Percentiles rank a stretch among this genome's conserved stretches.
phyloP scores from a whole-genome alignment of 2,329 filamentous ascomycete species.

The Scolecobasidium constrictum region DNA sequence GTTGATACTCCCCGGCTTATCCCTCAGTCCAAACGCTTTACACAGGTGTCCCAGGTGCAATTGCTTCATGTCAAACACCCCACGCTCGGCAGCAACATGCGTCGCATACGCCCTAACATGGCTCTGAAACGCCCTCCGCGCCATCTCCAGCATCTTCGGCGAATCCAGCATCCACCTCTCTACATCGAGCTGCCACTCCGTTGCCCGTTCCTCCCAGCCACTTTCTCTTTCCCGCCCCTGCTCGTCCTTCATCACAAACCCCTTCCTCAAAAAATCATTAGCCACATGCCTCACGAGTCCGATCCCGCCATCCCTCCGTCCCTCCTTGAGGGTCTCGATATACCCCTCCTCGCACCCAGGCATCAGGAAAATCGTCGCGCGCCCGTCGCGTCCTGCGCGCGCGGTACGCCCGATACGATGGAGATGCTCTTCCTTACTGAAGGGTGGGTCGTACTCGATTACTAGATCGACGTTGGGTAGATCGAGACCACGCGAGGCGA shows the following conservation, averaged over 20 bases:
- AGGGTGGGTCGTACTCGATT: slow-evolving; percentile 91
- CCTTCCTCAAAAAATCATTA: slow-evolving; percentile 57
- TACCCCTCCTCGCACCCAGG: slow-evolving; percentile 91
- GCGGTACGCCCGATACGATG: slow-evolving; percentile 93
- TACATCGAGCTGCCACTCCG: slow-evolving; percentile 54
- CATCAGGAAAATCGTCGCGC: slow-evolving; percentile 79
- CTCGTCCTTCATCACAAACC: slow-evolving; percentile 36
- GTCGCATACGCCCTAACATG: slow-evolving; percentile 93
- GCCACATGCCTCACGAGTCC: slow-evolving; percentile 51
- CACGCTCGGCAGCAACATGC: slow-evolving; percentile 73
- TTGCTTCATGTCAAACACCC: slow-evolving; percentile 83
- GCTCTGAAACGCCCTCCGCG: slow-evolving; percentile 76
- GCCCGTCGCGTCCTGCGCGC: slow-evolving; percentile 77
- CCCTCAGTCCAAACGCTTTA: slow-evolving; percentile 84
- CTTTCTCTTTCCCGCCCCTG: slow-evolving; percentile 18
- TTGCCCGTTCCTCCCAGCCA: slow-evolving; percentile 55
- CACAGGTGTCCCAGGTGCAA: slow-evolving; percentile 87
- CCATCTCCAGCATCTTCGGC: slow-evolving; percentile 63
- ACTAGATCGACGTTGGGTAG: slow-evolving; percentile 91
- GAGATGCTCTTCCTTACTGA: slow-evolving; percentile 84
- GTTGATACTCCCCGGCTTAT: slow-evolving; percentile 72
- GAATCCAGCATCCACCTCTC: slow-evolving; percentile 57
- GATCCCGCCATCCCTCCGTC: slow-evolving; percentile 52
- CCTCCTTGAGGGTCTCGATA: slow-evolving; percentile 63
- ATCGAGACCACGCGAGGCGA: slow-evolving; percentile 90